Evolutionary conservation across 306 rosid species (phyloP).

Genomic region (Cajanus cajan): DNA sequence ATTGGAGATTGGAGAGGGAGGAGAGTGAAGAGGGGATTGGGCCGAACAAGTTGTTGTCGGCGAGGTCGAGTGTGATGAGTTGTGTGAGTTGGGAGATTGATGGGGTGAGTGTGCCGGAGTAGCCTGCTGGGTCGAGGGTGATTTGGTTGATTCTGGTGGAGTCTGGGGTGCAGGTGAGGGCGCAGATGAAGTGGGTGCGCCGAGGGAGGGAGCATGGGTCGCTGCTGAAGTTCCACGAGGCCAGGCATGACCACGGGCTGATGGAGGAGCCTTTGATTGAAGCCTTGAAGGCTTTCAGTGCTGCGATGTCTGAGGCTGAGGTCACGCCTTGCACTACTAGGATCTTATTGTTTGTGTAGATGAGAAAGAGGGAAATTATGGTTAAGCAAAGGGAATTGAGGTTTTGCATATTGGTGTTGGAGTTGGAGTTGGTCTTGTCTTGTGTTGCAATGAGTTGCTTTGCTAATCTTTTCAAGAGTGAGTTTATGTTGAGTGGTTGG

Average conservation of each 20-base stretch:
- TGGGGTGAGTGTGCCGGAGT: conserved; percentile 75
- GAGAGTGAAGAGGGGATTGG: conserved; percentile 65
- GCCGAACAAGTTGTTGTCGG: conserved; percentile 72
- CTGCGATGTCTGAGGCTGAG: conserved; percentile 55
- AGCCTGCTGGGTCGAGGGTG: conserved; percentile 85
- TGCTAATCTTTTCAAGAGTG: neutral
- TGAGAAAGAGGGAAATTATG: neutral
- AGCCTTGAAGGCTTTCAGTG: conserved; percentile 79
- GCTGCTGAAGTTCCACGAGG: conserved; percentile 82
- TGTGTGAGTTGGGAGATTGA: conserved; percentile 58
- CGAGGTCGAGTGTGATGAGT: conserved; percentile 60
- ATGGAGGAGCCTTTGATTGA: conserved; percentile 71
- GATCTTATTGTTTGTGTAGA: neutral
- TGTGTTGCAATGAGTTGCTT: too few species aligned
- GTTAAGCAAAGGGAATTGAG: conserved; percentile 6
- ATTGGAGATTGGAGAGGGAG: conserved; percentile 58
- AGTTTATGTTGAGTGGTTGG: conserved; percentile 6
- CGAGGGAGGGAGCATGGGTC: conserved; percentile 81
- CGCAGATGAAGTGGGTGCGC: conserved; percentile 76
- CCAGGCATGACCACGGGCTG: conserved; percentile 66
- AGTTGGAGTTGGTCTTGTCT: neutral
- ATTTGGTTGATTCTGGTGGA: conserved; percentile 66
- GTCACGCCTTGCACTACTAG: conserved; percentile 45
- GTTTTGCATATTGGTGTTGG: conserved; percentile 16
- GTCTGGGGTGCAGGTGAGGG: conserved; percentile 65